phyloP scores from a whole-genome alignment of 2,329 filamentous ascomycete species.

The Cytospora paraplurivora region DNA sequence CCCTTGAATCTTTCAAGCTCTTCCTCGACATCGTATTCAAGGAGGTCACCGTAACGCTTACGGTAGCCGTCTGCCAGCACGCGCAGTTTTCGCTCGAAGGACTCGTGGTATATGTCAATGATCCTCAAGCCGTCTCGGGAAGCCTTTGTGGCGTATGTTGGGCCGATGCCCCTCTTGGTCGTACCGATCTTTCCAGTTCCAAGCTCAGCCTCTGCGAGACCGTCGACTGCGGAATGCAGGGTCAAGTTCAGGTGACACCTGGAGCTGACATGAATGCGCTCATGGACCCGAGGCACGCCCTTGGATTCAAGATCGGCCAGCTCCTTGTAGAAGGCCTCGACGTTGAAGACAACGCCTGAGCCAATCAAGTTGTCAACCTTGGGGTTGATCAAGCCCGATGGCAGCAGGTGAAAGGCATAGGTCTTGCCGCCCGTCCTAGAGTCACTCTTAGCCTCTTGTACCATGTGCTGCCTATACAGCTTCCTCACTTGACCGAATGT shows the following conservation, averaged over 20 bases:
- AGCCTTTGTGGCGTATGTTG: slow-evolving; percentile 35
- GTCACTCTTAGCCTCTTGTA: slow-evolving; percentile 39
- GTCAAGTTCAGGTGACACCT: slow-evolving; percentile 65
- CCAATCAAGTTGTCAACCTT: slow-evolving; percentile 73
- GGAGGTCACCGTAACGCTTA: slow-evolving; percentile 68
- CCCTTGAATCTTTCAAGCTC: slow-evolving; percentile 65
- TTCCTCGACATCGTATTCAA: slow-evolving; percentile 68
- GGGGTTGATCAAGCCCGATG: slow-evolving; percentile 73
- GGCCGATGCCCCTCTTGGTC: slow-evolving; percentile 40
- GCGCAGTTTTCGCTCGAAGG: slow-evolving; percentile 68
- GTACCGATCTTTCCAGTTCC: slow-evolving; percentile 47
- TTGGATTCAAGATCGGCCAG: slow-evolving; percentile 61
- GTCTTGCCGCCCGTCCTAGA: slow-evolving; percentile 21
- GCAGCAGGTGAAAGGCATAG: slow-evolving; percentile 63
- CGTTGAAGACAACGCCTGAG: slow-evolving; percentile 64
- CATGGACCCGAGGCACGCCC: slow-evolving; percentile 55
- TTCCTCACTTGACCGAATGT: slow-evolving; percentile 44
- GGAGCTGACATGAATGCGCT: slow-evolving; percentile 64
- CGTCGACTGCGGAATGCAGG: slow-evolving; percentile 66
- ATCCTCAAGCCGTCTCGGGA: slow-evolving; percentile 64
- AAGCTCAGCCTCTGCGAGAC: slow-evolving; percentile 61
- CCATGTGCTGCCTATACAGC: too few relatives aligned
- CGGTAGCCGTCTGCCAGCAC: slow-evolving; percentile 63
- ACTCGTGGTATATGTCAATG: slow-evolving; percentile 67
- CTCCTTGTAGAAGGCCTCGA: slow-evolving; percentile 66